phyloP scores from a whole-genome alignment of 2,329 filamentous ascomycete genomes.

The Beauveria pseudobassiana region DNA sequence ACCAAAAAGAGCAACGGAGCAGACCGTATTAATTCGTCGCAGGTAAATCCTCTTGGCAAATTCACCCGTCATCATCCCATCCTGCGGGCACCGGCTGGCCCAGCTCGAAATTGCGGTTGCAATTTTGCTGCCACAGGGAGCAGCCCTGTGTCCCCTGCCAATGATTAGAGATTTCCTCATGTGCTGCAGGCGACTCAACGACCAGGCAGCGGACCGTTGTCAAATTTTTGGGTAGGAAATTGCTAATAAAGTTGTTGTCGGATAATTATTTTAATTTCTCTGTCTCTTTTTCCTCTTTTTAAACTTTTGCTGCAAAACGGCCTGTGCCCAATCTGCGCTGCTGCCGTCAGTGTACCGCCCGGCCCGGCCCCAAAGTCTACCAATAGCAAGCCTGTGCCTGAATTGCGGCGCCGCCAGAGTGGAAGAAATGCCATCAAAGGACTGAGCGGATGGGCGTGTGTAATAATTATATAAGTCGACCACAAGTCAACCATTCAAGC shows the following conservation, averaged over 20 bases:
- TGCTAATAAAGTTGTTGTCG: no score
- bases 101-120: slow-evolving; percentile 22
- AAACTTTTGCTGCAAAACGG: no score
- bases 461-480: background rate
- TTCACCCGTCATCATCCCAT: background rate
- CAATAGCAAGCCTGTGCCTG: slow-evolving; percentile 3
- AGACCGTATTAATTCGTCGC: no score
- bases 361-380: background rate
- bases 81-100: background rate
- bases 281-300: background rate
- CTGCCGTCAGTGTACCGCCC: background rate
- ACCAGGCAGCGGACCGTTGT: no score
- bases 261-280: background rate
- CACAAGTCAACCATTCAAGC: background rate
- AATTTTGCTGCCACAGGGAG: background rate
- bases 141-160: background rate
- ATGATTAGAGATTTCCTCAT: background rate
- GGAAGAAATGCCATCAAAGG: background rate
- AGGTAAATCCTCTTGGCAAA: background rate
- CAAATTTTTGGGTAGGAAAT: no score
- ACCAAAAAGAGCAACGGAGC: no score
- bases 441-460: background rate
- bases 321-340: no score
- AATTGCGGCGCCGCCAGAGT: background rate
- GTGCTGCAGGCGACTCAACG: background rate